Percentiles rank a stretch among this genome's conserved stretches.
Evolutionary conservation across 495 filamentous ascomycete species (phyloP).

Genomic region (Aspergillus nanangensis): DNA sequence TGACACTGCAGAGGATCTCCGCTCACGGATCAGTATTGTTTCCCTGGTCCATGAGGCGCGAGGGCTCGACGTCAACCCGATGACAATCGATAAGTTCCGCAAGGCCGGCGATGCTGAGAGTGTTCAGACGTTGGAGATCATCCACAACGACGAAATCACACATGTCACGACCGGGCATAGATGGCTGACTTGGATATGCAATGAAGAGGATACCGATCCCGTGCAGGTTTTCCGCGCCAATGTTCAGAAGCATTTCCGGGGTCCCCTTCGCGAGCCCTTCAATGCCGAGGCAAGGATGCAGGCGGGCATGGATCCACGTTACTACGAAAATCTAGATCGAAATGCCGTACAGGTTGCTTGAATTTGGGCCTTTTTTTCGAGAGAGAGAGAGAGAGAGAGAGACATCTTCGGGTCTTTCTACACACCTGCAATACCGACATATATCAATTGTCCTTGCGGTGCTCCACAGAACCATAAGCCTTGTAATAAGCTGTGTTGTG

Average conservation of each 20-base stretch:
- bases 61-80: slow-evolving; percentile 48
- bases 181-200: slow-evolving; percentile 51
- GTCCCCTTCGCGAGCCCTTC: slow-evolving; percentile 44
- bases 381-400: background rate
- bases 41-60: slow-evolving; percentile 50
- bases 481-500: no score
- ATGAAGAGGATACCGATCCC: slow-evolving; percentile 44
- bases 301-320: slow-evolving; percentile 46
- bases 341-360: slow-evolving; percentile 9
- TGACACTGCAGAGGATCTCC: slow-evolving; percentile 43
- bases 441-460: no score
- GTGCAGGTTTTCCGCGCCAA: slow-evolving; percentile 47
- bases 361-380: no score
- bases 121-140: slow-evolving; percentile 40
- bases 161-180: slow-evolving; percentile 52
- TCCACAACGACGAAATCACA: slow-evolving; percentile 52
- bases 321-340: slow-evolving; percentile 31
- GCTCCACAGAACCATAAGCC: no score
- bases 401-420: no score
- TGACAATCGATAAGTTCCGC: slow-evolving; percentile 53
- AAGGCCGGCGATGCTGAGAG: slow-evolving; percentile 40
- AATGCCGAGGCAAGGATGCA: slow-evolving; percentile 45
- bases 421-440: no score
- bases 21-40: slow-evolving; percentile 49
- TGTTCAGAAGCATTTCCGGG: slow-evolving; percentile 44